These are phyloP conservation scores for Bruguiera parviflora DNA, from an alignment of 345 rosid species.

Conservation along the genomic window DNA sequence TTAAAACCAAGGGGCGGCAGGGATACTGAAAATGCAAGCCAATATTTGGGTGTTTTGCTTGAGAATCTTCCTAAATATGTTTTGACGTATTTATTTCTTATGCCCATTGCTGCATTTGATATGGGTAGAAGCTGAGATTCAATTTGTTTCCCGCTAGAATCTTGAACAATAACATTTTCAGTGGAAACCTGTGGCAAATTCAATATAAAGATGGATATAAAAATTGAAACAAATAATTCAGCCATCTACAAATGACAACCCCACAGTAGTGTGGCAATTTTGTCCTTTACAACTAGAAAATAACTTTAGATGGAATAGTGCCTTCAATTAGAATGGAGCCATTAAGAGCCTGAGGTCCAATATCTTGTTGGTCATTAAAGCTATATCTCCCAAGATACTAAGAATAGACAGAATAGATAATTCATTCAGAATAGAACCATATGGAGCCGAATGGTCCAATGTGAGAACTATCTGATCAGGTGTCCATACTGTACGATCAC, in stretches of 20 bases:
- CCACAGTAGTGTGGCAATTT: neutral
- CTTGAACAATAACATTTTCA: slow-evolving; percentile 53
- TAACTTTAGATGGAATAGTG: neutral
- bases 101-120: slow-evolving; percentile 44
- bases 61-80: slow-evolving; percentile 69
- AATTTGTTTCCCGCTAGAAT: slow-evolving; percentile 63
- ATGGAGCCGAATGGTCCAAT: too few relatives aligned
- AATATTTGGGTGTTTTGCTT: slow-evolving; percentile 44
- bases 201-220: neutral
- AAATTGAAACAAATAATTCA: slow-evolving; percentile 2
- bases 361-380: neutral
- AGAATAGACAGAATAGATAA: too few relatives aligned
- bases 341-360: neutral
- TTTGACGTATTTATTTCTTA: slow-evolving; percentile 56
- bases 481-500: too few relatives aligned
- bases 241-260: neutral
- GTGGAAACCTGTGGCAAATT: slow-evolving; percentile 50
- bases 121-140: slow-evolving; percentile 79
- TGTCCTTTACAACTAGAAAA: neutral
- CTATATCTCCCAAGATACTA: neutral
- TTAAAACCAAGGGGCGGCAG: slow-evolving; percentile 93
- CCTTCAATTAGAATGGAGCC: neutral
- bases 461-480: too few relatives aligned
- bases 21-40: slow-evolving; percentile 83
- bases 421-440: too few relatives aligned